A percentile compares a stretch with the other conserved stretches of the same genome.
Conservation (phyloP, 2,329 filamentous ascomycete species). For the Metarhizium guizhouense region DNA sequence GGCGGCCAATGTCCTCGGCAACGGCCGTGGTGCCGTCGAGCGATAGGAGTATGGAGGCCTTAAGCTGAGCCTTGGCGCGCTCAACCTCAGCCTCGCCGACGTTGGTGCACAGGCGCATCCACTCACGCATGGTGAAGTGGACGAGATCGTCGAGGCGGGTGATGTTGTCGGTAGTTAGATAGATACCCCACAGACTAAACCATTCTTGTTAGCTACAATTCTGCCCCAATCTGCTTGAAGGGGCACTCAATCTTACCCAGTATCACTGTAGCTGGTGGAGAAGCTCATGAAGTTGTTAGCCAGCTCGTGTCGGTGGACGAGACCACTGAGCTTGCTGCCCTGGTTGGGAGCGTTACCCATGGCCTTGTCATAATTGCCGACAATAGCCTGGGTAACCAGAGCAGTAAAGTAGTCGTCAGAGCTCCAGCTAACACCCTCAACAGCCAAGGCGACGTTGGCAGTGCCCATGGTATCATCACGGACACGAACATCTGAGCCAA, state of each 20-base stretch:
- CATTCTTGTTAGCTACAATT: conserved; percentile 14
- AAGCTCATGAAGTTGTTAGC: conserved; percentile 99
- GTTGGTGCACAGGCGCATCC: conserved; percentile 86
- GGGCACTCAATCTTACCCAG: conserved; percentile 59
- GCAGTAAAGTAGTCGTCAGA: conserved; percentile 99
- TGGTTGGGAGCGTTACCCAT: conserved; percentile 97
- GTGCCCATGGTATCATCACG: conserved; percentile 94
- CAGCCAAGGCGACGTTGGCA: conserved; percentile 95
- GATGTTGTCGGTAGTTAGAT: conserved; percentile 86
- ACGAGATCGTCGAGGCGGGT: conserved; percentile 88
- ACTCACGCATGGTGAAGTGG: conserved; percentile 97
- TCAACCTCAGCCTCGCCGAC: conserved; percentile 88
- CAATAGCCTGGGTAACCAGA: conserved; percentile 93
- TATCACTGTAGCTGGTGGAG: conserved; percentile 98
- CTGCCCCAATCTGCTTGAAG: background rate
- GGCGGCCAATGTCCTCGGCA: conserved; percentile 95
- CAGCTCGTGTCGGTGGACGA: conserved; percentile 87
- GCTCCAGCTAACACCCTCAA: conserved; percentile 99
- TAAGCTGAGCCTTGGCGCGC: conserved; percentile 97
- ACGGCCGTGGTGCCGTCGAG: conserved; percentile 96
- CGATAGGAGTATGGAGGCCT: conserved; percentile 93
- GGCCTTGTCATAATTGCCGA: conserved; percentile 98
- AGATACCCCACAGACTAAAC: conserved; percentile 94
- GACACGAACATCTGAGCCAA: conserved; percentile 91
- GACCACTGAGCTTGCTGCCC: conserved; percentile 94